These are phyloP conservation scores for Schwanniomyces polymorphus DNA, from an alignment of 805 yeast genomes.

Conservation along the genomic window DNA sequence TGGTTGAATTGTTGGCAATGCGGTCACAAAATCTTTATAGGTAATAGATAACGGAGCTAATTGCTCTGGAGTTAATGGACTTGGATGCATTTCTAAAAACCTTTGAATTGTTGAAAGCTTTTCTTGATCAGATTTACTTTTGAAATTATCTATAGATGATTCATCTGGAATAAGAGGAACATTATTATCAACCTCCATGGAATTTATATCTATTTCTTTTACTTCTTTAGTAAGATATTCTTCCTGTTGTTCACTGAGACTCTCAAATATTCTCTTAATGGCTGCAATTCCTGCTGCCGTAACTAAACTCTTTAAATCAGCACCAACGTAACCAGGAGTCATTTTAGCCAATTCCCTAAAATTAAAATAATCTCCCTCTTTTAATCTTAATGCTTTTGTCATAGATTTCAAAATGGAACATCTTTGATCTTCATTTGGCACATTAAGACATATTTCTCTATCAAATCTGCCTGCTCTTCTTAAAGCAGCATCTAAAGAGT, in stretches of 20 bases:
- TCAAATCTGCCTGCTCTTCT: constrained; percentile 97
- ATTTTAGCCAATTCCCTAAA: constrained; percentile 75
- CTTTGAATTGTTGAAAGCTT: constrained; percentile 65
- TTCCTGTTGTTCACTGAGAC: constrained; percentile 46
- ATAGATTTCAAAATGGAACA: constrained; percentile 72
- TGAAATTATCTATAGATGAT: constrained; percentile 25
- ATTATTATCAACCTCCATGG: constrained; percentile 33
- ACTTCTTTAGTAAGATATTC: constrained; percentile 11
- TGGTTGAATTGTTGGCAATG: constrained; percentile 92
- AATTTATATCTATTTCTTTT: constrained; percentile 12
- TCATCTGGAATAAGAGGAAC: constrained; percentile 5
- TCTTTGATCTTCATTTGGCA: constrained; percentile 88
- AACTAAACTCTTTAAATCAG: constrained; percentile 90
- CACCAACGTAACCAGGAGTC: constrained; percentile 98
- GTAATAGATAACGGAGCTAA: constrained; percentile 73
- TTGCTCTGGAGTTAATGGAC: constrained; percentile 74
- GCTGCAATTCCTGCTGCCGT: constrained; percentile 96
- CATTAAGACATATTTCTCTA: constrained; percentile 88
- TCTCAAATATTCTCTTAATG: constrained; percentile 83
- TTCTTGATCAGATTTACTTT: constrained; percentile 31
- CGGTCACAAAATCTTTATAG: constrained; percentile 76
- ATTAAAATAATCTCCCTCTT: constrained; percentile 62
- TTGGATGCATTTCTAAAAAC: constrained; percentile 73
- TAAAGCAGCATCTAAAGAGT: constrained; percentile 89
- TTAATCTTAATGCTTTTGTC: constrained; percentile 62